A percentile compares a stretch with the other conserved stretches of the same genome.
These are phyloP conservation scores for Jasminum sambac DNA, from an alignment of 257 asterid genomes.

Conservation along the genomic window DNA sequence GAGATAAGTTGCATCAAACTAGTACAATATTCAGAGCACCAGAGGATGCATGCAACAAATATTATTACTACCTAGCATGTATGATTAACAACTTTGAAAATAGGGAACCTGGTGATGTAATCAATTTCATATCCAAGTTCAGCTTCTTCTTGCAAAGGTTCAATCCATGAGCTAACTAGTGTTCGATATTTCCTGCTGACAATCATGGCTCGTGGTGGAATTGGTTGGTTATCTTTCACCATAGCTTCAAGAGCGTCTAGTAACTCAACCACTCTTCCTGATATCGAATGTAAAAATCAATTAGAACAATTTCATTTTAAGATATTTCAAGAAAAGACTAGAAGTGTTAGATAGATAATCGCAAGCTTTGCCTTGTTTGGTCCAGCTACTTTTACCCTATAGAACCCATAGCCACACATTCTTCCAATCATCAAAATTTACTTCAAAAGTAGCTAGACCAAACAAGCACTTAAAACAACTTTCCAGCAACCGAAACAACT, in stretches of 20 bases:
- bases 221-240: slow-evolving; percentile 76
- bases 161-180: slow-evolving; percentile 99
- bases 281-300: slow-evolving; percentile 29
- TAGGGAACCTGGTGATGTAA: slow-evolving; percentile 75
- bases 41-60: not conserved
- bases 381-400: too few species aligned
- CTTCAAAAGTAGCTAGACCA: too few species aligned
- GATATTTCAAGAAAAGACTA: slow-evolving; percentile 16
- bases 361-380: not conserved
- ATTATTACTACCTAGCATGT: slow-evolving; percentile 24
- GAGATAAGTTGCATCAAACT: not conserved
- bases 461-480: not conserved
- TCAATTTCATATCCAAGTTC: slow-evolving; percentile 97
- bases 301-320: slow-evolving; percentile 6
- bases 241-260: slow-evolving; percentile 87
- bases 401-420: too few species aligned
- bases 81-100: slow-evolving; percentile 26
- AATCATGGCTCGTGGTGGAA: slow-evolving; percentile 95
- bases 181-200: slow-evolving; percentile 90
- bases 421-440: too few species aligned
- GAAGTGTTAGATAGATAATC: slow-evolving; percentile 5
- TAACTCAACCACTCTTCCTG: slow-evolving; percentile 89
- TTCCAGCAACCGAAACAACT: not conserved
- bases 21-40: not conserved
- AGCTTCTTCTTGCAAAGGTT: slow-evolving; percentile 98